Base-by-base conservation (phyloP, 2,329 filamentous ascomycete genomes). In the Microsporum canis region DNA sequence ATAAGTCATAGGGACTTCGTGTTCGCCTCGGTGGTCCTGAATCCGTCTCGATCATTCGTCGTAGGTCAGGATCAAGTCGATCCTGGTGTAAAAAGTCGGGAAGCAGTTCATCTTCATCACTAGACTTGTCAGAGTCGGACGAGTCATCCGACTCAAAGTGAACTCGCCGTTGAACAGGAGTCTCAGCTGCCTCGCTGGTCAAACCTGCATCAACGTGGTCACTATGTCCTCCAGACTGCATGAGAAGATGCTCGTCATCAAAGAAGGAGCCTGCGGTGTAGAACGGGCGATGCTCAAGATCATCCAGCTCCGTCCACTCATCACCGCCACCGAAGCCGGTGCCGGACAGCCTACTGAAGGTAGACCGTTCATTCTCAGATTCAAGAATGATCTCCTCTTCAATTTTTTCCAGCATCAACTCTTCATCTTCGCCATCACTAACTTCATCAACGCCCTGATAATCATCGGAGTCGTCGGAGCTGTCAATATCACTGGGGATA, bases 401-500 rank as follows among this genome's bases (percentile, higher is more conserved):
- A 78, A 84, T 81, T 79, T 85, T 83, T 69, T 88, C 82, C 61
- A 92, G 84, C 79, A 88, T 84, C 65, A 88, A 84, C 72, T 92
- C 87, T 71, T 92, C 88, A 65, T 89, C 86, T 64, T 91, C 88
- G 8, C 84, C 86, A 67, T 91, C 88, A 66, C 83, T 88, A 63
- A 95, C 87, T 58, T 90, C 84, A 70, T 92, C 88, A 63, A 95
- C 86, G 41, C 80, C 87, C 1, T 85, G 88, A 72, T 91, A 90
- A 64, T 70, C 73, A 27, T 71, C 71, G 6, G 71, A 71, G 36
- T 66, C 63, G 38, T 59, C 60, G 10, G 60, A 62, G n/a, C 39
- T 61, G 8, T 36, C 61, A 10, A 61, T 62, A n/a, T 47, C 58
- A 31, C 60, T 59, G 34, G 34, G 29, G 31, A 59, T 62, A 39